These are phyloP conservation scores for Eucalyptus melliodora DNA, from an alignment of 345 rosid genomes.

Conservation along the genomic window DNA sequence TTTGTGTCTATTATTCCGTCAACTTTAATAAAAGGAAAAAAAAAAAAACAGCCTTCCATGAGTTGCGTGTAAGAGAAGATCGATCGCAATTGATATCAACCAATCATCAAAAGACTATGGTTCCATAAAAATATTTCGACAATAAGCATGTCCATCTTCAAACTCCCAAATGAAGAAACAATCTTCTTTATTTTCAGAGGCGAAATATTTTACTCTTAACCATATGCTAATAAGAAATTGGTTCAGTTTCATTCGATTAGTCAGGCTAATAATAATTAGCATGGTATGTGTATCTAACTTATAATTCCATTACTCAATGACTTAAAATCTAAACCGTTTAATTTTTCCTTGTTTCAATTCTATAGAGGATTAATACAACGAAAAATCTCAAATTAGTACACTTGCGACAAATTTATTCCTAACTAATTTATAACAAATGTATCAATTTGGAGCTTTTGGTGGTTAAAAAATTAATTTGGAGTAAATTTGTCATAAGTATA, in stretches of 20 bases:
- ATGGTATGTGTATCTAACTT: background rate
- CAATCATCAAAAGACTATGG: background rate
- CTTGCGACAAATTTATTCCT: too few relatives aligned
- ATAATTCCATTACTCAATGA: background rate
- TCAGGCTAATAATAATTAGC: background rate
- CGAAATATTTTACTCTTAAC: background rate
- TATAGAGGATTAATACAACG: background rate
- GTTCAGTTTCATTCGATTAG: background rate
- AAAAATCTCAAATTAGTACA: too few relatives aligned
- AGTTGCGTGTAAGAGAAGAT: background rate
- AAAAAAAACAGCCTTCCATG: background rate
- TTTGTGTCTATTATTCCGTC: background rate
- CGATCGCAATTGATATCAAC: background rate
- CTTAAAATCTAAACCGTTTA: background rate
- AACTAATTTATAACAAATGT: too few relatives aligned
- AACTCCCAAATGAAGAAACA: background rate
- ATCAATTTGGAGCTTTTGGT: too few relatives aligned
- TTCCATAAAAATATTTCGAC: background rate
- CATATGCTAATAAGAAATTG: background rate
- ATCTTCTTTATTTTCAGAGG: background rate
- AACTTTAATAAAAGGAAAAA: background rate
- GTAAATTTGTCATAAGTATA: too few relatives aligned
- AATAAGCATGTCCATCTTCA: background rate
- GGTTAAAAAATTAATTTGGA: too few relatives aligned
- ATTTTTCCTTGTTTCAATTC: accelerated